These are phyloP conservation scores for Aphanomyces invadans DNA, from an alignment of 352 stramenopile genomes.

Conservation along the genomic window DNA sequence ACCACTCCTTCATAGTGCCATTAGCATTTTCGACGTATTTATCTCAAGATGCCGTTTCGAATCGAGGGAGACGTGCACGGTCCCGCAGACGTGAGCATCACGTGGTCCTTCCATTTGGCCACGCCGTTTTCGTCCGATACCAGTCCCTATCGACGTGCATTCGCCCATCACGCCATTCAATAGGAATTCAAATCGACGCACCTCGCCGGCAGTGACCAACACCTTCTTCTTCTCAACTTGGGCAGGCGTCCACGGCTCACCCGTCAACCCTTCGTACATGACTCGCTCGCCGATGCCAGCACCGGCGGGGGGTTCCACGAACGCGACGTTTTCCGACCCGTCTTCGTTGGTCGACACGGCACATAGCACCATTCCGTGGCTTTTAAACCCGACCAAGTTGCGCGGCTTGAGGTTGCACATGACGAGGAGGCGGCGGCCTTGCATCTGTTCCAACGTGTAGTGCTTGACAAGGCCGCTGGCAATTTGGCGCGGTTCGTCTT, in stretches of 20 bases:
- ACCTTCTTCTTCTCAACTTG: constrained; percentile 89
- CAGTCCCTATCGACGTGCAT: constrained; percentile 41
- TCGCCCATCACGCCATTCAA: no score
- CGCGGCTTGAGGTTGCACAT: constrained; percentile 88
- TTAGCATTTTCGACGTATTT: no score
- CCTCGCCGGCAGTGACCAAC: constrained; percentile 54
- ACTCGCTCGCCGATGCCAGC: constrained; percentile 46
- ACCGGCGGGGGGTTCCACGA: constrained; percentile 73
- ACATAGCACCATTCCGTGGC: constrained; percentile 89
- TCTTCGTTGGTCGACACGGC: constrained; percentile 55
- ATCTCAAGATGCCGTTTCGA: constrained; percentile 55
- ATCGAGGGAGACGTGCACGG: constrained; percentile 58
- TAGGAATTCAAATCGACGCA: not conserved
- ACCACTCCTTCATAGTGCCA: not conserved
- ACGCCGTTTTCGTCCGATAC: constrained; percentile 68
- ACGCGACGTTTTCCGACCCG: constrained; percentile 72
- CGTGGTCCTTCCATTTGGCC: constrained; percentile 77
- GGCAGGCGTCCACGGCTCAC: constrained; percentile 62
- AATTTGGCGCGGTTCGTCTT: constrained; percentile 79
- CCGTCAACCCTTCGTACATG: constrained; percentile 47
- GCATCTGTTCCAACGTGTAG: constrained; percentile 84
- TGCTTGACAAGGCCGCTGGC: constrained; percentile 79
- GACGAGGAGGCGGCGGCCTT: constrained; percentile 72
- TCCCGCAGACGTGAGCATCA: constrained; percentile 63
- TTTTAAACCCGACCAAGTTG: constrained; percentile 86